A percentile compares a stretch with the other conserved stretches of the same genome.
These are phyloP conservation scores for Holtermanniella nyarrowii DNA, from an alignment of 768 basidiomycete species.

Conservation along the genomic window DNA sequence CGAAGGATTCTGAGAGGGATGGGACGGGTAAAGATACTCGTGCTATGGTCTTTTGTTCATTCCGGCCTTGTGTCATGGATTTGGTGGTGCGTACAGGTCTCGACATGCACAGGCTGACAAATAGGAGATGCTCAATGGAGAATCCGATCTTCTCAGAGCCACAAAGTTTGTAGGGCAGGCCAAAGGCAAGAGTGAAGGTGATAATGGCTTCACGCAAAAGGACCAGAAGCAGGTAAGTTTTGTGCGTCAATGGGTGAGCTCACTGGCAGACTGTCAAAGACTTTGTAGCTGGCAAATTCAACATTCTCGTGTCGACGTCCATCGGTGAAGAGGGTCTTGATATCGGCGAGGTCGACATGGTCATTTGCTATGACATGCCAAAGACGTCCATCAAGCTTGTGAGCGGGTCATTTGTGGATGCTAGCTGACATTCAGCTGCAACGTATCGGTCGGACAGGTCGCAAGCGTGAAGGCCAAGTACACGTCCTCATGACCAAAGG, in stretches of 20 bases:
- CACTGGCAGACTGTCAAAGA: constrained; percentile 60
- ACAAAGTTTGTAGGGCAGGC: constrained; percentile 73
- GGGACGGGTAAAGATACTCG: constrained; percentile 47
- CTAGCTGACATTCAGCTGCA: constrained; percentile 56
- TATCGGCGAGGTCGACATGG: constrained; percentile 93
- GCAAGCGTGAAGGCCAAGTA: constrained; percentile 79
- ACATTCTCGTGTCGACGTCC: constrained; percentile 87
- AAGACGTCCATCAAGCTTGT: constrained; percentile 96
- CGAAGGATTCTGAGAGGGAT: constrained; percentile 27
- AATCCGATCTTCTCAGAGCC: constrained; percentile 68
- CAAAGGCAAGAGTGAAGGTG: constrained; percentile 65
- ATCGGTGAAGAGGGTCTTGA: constrained; percentile 98
- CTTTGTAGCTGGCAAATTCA: constrained; percentile 79
- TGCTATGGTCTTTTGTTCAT: constrained; percentile 93
- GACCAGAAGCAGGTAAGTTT: constrained; percentile 70
- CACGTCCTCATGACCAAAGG: constrained; percentile 82
- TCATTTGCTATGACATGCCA: constrained; percentile 91
- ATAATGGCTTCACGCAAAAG: constrained; percentile 79
- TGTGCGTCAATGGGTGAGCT: constrained; percentile 1
- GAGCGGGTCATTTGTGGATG: constrained; percentile 25
- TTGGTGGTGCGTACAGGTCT: constrained; percentile 48
- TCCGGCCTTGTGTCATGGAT: constrained; percentile 80
- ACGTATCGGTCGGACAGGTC: constrained; percentile 88
- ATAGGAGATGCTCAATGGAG: constrained; percentile 56
- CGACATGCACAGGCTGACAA: background rate